Evolutionary conservation across 768 basidiomycete genomes (phyloP), one percentile per base, ranked within the genome.

Genomic region (Coprinopsis strossmayeri): DNA sequence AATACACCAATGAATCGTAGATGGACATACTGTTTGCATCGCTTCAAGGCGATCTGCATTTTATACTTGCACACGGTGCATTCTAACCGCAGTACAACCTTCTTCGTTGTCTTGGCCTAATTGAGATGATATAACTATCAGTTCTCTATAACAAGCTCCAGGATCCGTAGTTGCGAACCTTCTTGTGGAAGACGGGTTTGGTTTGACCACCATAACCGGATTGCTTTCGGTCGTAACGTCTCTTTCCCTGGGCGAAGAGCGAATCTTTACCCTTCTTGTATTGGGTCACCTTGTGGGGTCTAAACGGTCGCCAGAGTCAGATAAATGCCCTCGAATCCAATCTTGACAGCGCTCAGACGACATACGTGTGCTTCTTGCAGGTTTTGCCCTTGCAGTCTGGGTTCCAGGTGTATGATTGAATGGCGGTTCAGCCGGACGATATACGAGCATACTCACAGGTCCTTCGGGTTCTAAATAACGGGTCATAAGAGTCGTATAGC

Each of bases 241-340:
- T 89, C 84, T 99, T 98, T 76, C 96, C 96, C 76, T 99, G 95
- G 45, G 91, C 96, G 67, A 90, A 89, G 55, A 94, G 73, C 52
- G 96, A 98, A 67, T 91, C 95, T 75, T 99, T 98, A 67, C 96
- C 96, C 81, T 91, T 96, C 86, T 99, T 99, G 82, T 98, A 99
- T 69, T 99, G 95, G 51, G 95, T 97, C 63, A 99, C 95, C 72
- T 99, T 99, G 77, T 98, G 95, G 51, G 94, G 94, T 55, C 91
- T 93, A 64, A 41, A 60, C 13, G 15, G 10, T 15, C 25, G 15
- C 4, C 37, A 21, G 18, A 34, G 45, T 32, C 37, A 41, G 51
- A 42, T 3, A 12, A 53, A 46, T 44, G 50, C 26, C 27, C 24
- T 9, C 46, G 26, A 48, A 42, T 35, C 45, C 26, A 26, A 56